Conservation (phyloP, 2,329 filamentous ascomycete genomes). For the Arthrobotrys entomopaga region DNA sequence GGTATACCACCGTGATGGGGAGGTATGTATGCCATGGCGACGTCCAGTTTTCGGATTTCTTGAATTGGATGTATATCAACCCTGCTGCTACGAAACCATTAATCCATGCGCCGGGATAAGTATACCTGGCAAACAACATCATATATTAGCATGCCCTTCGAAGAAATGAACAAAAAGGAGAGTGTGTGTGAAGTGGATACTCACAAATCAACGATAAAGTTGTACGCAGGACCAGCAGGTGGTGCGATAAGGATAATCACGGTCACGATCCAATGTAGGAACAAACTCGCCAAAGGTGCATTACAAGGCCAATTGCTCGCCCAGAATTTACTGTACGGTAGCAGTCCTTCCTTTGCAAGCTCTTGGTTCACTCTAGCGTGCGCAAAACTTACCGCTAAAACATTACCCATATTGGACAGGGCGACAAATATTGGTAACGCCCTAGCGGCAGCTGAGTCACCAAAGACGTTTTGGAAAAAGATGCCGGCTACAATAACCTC, state of each 20-base stretch:
- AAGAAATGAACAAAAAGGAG: neutral
- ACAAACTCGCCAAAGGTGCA: conserved; percentile 70
- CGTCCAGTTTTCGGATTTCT: conserved; percentile 67
- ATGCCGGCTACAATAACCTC: conserved; percentile 71
- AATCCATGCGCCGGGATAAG: conserved; percentile 69
- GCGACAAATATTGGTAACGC: conserved; percentile 70
- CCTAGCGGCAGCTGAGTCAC: conserved; percentile 66
- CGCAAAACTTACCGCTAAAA: conserved; percentile 71
- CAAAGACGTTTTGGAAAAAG: conserved; percentile 73
- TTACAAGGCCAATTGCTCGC: conserved; percentile 75
- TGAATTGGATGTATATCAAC: conserved; percentile 67
- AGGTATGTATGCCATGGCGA: conserved; percentile 68
- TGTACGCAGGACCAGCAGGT: conserved; percentile 74
- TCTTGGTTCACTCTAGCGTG: conserved; percentile 67
- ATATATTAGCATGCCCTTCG: conserved; percentile 6
- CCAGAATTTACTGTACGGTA: conserved; percentile 75
- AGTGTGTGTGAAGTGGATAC: conserved; percentile 5
- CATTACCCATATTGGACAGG: conserved; percentile 71
- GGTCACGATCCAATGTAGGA: conserved; percentile 74
- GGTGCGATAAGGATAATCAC: conserved; percentile 74
- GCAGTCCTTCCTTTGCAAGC: conserved; percentile 74
- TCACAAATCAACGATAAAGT: conserved; percentile 72
- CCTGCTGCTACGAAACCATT: conserved; percentile 67
- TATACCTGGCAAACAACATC: conserved; percentile 57
- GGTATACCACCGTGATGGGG: conserved; percentile 66